Evolutionary conservation across 192 early-diverging fungal genomes (phyloP).

Genomic region (Coemansia erecta): DNA sequence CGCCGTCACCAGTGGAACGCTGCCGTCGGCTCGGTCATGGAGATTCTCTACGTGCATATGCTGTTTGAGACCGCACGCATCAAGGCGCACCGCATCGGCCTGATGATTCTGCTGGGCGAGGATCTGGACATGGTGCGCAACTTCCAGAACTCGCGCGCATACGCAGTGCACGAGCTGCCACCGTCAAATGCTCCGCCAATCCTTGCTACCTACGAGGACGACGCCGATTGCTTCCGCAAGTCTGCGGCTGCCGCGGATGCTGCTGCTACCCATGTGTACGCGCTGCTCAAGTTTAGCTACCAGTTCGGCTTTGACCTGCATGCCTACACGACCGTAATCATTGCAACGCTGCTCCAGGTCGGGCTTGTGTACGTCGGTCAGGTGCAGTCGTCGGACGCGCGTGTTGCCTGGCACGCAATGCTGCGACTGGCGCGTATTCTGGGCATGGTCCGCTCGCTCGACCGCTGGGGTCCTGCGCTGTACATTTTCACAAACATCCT

Average conservation of each 20-base stretch:
- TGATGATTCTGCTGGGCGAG: slow-evolving; percentile 49
- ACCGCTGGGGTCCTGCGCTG: slow-evolving; percentile 50
- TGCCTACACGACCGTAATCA: slow-evolving; percentile 35
- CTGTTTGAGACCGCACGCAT: slow-evolving; percentile 44
- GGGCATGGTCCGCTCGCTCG: slow-evolving; percentile 50
- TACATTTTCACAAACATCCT: slow-evolving; percentile 55
- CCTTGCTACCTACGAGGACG: slow-evolving; percentile 21
- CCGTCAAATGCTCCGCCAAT: slow-evolving; percentile 15
- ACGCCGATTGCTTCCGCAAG: slow-evolving; percentile 27
- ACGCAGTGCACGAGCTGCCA: slow-evolving; percentile 32
- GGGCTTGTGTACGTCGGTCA: slow-evolving; percentile 47
- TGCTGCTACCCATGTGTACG: slow-evolving; percentile 36
- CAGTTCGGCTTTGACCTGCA: slow-evolving; percentile 52
- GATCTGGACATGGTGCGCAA: slow-evolving; percentile 54
- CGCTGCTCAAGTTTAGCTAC: slow-evolving; percentile 48
- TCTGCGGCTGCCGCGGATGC: slow-evolving; percentile 20
- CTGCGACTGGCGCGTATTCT: slow-evolving; percentile 49
- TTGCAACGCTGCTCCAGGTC: slow-evolving; percentile 45
- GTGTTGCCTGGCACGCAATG: slow-evolving; percentile 48
- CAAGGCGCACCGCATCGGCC: slow-evolving; percentile 49
- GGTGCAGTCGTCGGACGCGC: slow-evolving; percentile 39
- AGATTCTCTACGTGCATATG: slow-evolving; percentile 51
- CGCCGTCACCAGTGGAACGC: slow-evolving; percentile 53
- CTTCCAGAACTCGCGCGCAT: slow-evolving; percentile 48
- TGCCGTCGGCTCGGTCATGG: slow-evolving; percentile 43